phyloP scores from a whole-genome alignment of 768 basidiomycete species.

The Cystobasidiopsis lactophilus region DNA sequence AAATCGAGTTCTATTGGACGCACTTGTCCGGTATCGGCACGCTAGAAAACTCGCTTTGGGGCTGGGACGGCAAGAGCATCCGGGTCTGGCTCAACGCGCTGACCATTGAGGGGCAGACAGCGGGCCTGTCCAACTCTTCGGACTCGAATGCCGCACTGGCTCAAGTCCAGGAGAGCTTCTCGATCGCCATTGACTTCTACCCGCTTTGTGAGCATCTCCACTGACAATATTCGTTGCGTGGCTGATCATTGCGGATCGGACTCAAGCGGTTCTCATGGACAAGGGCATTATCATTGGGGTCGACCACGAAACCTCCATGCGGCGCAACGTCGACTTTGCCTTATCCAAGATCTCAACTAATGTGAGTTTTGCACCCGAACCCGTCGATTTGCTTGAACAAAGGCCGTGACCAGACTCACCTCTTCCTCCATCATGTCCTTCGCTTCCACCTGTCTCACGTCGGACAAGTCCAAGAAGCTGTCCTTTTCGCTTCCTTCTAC shows the following conservation, averaged over 20 bases:
- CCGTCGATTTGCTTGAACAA: background rate
- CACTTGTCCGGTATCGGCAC: slow-evolving; percentile 81
- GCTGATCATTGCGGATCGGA: background rate
- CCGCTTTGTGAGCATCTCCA: slow-evolving; percentile 52
- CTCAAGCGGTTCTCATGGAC: slow-evolving; percentile 82
- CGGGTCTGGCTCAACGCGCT: slow-evolving; percentile 90
- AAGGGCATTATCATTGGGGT: slow-evolving; percentile 96
- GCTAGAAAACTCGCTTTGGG: slow-evolving; percentile 93
- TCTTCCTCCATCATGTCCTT: slow-evolving; percentile 82
- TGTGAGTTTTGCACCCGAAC: slow-evolving; percentile 30
- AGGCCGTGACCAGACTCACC: slow-evolving; percentile 41
- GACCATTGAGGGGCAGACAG: slow-evolving; percentile 47
- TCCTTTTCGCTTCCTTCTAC: slow-evolving; percentile 66
- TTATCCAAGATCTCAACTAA: slow-evolving; percentile 68
- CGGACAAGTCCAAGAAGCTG: slow-evolving; percentile 43
- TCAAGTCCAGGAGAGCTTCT: slow-evolving; percentile 64
- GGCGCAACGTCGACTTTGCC: slow-evolving; percentile 58
- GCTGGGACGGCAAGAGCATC: slow-evolving; percentile 71
- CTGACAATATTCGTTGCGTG: background rate
- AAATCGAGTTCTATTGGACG: slow-evolving; percentile 98
- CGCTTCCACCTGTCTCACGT: slow-evolving; percentile 50
- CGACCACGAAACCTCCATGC: slow-evolving; percentile 61
- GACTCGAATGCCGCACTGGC: slow-evolving; percentile 20
- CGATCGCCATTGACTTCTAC: slow-evolving; percentile 79
- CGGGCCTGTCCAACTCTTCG: slow-evolving; percentile 1